These are phyloP conservation scores for Chionographis japonica DNA, from an alignment of 106 monocot species.

Conservation along the genomic window DNA sequence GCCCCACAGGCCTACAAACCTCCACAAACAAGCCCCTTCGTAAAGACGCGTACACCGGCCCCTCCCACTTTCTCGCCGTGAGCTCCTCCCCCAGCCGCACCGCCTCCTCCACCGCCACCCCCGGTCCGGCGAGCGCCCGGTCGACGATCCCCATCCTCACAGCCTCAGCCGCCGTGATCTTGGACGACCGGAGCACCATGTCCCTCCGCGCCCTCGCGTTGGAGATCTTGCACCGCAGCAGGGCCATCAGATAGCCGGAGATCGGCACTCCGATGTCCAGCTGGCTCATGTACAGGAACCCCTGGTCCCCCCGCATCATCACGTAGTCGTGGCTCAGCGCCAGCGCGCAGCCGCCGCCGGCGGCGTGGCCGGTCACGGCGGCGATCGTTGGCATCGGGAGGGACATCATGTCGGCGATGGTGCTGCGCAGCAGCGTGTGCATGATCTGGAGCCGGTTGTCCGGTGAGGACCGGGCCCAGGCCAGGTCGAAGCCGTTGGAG, in stretches of 20 bases:
- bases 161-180: constrained; percentile 49
- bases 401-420: constrained; percentile 49
- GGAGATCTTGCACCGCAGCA: constrained; percentile 46
- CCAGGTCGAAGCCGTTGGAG: constrained; percentile 76
- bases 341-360: constrained; percentile 57
- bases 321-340: constrained; percentile 65
- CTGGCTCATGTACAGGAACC: constrained; percentile 91
- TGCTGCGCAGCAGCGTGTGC: constrained; percentile 14
- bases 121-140: constrained; percentile 12
- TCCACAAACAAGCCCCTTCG: constrained; percentile 29
- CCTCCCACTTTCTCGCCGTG: constrained; percentile 43
- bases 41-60: constrained; percentile 34
- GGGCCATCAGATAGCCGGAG: constrained; percentile 31
- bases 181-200: constrained; percentile 35
- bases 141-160: constrained; percentile 50
- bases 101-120: constrained; percentile 38
- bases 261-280: constrained; percentile 48
- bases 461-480: constrained; percentile 43
- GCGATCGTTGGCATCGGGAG: constrained; percentile 76
- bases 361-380: constrained; percentile 76
- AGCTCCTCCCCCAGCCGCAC: constrained; percentile 48
- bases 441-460: constrained; percentile 13
- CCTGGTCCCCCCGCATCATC: constrained; percentile 62
- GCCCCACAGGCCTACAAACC: constrained; percentile 24
- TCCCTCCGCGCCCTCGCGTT: constrained; percentile 36